Percentiles rank a stretch among this genome's conserved stretches.
Evolutionary conservation across 164 flowering plant species (phyloP).

Genomic region (Taxillus chinensis): DNA sequence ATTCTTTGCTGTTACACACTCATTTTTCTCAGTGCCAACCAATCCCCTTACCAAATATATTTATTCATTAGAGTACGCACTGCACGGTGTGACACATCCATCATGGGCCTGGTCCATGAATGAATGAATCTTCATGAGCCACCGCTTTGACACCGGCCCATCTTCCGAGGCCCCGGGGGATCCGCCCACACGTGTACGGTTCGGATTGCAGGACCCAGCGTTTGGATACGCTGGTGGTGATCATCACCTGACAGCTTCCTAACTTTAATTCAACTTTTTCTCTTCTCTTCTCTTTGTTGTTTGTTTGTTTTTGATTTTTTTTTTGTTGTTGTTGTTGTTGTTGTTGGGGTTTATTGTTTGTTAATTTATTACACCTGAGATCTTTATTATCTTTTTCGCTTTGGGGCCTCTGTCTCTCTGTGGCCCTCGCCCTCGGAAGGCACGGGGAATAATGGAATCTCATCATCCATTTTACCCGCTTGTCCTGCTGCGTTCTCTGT

Average conservation of each 20-base stretch:
- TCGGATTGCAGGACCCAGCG: neutral
- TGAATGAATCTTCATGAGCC: too few species aligned
- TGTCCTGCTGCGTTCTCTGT: constrained; percentile 49
- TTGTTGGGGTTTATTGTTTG: neutral
- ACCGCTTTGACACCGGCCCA: too few species aligned
- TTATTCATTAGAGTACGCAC: constrained; percentile 20
- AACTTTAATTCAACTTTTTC: neutral
- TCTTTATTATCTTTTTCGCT: constrained; percentile 2
- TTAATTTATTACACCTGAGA: constrained; percentile 2
- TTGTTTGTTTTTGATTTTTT: too few species aligned
- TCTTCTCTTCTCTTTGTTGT: too few species aligned
- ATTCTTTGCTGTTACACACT: constrained; percentile 76
- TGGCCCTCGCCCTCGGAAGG: constrained; percentile 14
- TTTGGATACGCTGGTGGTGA: neutral
- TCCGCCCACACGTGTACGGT: constrained; percentile 2
- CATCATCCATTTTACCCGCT: constrained; percentile 38
- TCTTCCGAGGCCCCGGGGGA: too few species aligned
- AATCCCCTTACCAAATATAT: constrained; percentile 21
- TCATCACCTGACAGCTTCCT: neutral
- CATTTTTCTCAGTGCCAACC: constrained; percentile 55
- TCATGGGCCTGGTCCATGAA: too few species aligned
- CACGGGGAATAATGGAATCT: constrained; percentile 61
- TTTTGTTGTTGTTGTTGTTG: neutral
- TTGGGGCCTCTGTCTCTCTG: constrained; percentile 10
- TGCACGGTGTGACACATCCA: constrained; percentile 9